These are phyloP conservation scores for Botrytis fragariae DNA, from an alignment of 2,329 filamentous ascomycete genomes.

Conservation along the genomic window DNA sequence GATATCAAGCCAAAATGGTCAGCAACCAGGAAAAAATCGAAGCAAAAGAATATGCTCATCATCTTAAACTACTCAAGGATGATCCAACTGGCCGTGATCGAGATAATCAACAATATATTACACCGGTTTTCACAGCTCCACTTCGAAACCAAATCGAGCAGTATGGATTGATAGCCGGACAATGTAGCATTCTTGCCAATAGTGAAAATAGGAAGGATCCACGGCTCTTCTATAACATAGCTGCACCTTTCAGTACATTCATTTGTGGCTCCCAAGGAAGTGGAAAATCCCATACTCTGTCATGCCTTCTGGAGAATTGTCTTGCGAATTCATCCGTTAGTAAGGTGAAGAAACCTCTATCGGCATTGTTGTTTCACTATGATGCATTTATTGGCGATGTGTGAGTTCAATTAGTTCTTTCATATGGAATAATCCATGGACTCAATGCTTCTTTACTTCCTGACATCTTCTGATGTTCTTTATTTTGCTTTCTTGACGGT, in stretches of 20 bases:
- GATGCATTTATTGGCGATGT: conserved; percentile 35
- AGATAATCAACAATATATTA: background rate
- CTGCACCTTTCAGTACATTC: conserved; percentile 56
- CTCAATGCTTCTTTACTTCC: background rate
- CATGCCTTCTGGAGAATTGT: conserved; percentile 53
- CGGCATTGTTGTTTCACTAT: conserved; percentile 56
- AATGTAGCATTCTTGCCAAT: background rate
- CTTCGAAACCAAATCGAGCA: background rate
- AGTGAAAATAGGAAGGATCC: conserved; percentile 25
- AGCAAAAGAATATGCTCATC: background rate
- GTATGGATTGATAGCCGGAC: conserved; percentile 5
- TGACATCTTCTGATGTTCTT: background rate
- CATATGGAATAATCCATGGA: accelerated
- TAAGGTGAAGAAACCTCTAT: conserved; percentile 46
- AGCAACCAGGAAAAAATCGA: background rate
- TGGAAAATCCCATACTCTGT: conserved; percentile 60
- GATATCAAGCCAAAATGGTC: background rate
- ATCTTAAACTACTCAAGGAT: background rate
- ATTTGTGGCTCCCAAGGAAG: conserved; percentile 63
- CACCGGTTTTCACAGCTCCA: background rate
- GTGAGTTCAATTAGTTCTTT: background rate
- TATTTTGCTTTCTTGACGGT: background rate
- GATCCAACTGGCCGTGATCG: background rate
- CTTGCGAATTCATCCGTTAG: conserved; percentile 43
- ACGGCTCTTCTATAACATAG: conserved; percentile 50